These are phyloP conservation scores for Tetrahymena thermophila DNA, from an alignment of 73 alveolate genomes.

Conservation along the genomic window DNA sequence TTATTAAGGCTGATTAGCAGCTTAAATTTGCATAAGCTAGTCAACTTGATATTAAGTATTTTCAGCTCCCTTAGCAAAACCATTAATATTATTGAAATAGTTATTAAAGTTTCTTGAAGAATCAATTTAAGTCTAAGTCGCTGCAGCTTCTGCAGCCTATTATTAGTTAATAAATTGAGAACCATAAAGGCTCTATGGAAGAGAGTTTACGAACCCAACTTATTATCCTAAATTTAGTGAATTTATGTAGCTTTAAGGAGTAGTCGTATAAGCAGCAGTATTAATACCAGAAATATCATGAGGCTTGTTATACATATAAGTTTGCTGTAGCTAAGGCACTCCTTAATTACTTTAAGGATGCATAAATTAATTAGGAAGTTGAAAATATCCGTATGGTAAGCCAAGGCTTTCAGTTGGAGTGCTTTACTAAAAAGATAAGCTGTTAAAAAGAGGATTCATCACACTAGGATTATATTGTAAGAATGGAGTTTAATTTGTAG, in stretches of 20 bases:
- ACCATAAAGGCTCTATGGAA: too few relatives aligned
- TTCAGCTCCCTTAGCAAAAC: not conserved
- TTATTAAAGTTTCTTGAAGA: not conserved
- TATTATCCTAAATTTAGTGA: not conserved
- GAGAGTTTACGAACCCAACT: not conserved
- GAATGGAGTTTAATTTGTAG: not conserved
- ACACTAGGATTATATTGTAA: not conserved
- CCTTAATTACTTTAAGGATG: not conserved
- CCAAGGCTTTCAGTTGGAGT: not conserved
- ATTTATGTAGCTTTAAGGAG: not conserved
- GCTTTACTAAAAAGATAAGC: not conserved
- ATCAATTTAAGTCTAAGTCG: not conserved
- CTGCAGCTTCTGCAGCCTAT: not conserved
- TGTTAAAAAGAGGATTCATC: not conserved
- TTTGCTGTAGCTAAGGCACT: not conserved
- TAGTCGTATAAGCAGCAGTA: not conserved
- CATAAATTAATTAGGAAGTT: not conserved
- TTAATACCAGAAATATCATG: not conserved
- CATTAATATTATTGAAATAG: not conserved
- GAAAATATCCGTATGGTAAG: not conserved
- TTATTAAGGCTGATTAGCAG: not conserved
- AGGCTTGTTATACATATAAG: not conserved
- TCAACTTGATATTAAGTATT: not conserved
- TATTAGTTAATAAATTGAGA: not conserved
- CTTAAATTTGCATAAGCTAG: not conserved